Evolutionary conservation across 129 eudicot genomes (phyloP).

Genomic region (Erigeron canadensis): DNA sequence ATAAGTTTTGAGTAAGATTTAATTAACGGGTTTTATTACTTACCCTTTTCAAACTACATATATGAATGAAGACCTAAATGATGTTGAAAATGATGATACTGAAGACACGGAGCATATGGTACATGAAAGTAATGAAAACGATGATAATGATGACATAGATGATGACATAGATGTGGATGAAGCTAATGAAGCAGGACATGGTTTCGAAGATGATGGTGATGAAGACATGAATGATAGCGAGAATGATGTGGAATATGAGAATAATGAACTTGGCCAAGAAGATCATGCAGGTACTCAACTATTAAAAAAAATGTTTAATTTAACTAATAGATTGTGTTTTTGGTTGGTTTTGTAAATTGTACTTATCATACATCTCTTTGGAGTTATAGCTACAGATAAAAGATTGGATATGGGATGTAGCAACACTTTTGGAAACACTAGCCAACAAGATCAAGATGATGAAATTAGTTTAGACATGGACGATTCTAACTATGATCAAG

Average conservation of each 20-base stretch:
- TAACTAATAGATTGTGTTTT: too few species aligned
- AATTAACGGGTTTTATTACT: too few species aligned
- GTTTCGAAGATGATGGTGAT: too few species aligned
- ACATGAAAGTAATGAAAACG: neutral
- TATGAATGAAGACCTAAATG: neutral
- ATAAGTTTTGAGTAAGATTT: neutral
- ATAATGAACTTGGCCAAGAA: neutral
- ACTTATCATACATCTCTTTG: too few species aligned
- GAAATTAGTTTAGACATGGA: too few species aligned
- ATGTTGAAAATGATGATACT: neutral
- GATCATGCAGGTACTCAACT: neutral
- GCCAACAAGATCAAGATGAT: too few species aligned
- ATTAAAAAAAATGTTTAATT: neutral
- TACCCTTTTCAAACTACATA: neutral
- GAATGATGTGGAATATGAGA: neutral
- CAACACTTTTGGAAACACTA: too few species aligned
- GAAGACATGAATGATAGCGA: neutral
- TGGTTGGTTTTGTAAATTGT: too few species aligned
- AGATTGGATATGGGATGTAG: too few species aligned
- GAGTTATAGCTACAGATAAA: too few species aligned
- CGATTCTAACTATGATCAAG: too few species aligned
- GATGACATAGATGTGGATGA: neutral
- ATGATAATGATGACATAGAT: too few species aligned
- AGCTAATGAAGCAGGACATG: neutral
- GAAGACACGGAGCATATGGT: neutral